Conservation (phyloP, 2,329 filamentous ascomycete species). For the Atkinsonella hypoxylon region DNA sequence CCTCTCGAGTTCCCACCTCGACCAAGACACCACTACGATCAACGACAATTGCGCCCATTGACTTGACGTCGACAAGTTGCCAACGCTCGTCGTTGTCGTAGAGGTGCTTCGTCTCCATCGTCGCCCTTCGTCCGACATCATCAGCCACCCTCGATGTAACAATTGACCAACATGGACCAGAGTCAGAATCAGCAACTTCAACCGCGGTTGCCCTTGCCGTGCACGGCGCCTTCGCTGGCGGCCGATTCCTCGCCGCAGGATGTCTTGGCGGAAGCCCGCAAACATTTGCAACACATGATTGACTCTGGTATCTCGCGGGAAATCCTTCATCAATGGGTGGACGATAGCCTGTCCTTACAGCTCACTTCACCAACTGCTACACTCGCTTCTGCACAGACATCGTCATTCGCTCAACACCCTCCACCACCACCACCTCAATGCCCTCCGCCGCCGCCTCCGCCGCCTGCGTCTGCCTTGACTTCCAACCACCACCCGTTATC, state of each 20-base stretch:
- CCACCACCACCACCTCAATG: slow-evolving; percentile 10
- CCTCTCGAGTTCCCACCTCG: slow-evolving; percentile 5
- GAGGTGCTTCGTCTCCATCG: slow-evolving; percentile 8
- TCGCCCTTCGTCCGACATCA: slow-evolving; percentile 5
- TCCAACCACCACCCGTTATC: slow-evolving; percentile 11
- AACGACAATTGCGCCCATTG: slow-evolving; percentile 6
- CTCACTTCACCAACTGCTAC: slow-evolving; percentile 13
- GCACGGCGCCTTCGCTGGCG: slow-evolving; percentile 10
- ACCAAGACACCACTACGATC: slow-evolving; percentile 5
- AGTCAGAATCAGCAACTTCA: slow-evolving; percentile 17
- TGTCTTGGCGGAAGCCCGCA: slow-evolving; percentile 31
- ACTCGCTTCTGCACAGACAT: slow-evolving; percentile 8
- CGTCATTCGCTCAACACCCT: slow-evolving; percentile 13
- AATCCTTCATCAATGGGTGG: slow-evolving; percentile 28
- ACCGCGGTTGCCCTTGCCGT: slow-evolving; percentile 13
- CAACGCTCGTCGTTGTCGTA: slow-evolving; percentile 8
- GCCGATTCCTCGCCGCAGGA: slow-evolving; percentile 27
- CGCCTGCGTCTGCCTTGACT: slow-evolving; percentile 14
- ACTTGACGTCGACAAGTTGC: background rate
- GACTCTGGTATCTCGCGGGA: slow-evolving; percentile 33
- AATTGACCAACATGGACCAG: slow-evolving; percentile 20
- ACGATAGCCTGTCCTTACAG: slow-evolving; percentile 23
- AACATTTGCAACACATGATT: slow-evolving; percentile 33
- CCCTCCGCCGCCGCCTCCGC: slow-evolving; percentile 16
- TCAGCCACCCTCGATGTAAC: slow-evolving; percentile 15